phyloP scores from a whole-genome alignment of 495 filamentous ascomycete genomes.

The Penicillium desertorum region DNA sequence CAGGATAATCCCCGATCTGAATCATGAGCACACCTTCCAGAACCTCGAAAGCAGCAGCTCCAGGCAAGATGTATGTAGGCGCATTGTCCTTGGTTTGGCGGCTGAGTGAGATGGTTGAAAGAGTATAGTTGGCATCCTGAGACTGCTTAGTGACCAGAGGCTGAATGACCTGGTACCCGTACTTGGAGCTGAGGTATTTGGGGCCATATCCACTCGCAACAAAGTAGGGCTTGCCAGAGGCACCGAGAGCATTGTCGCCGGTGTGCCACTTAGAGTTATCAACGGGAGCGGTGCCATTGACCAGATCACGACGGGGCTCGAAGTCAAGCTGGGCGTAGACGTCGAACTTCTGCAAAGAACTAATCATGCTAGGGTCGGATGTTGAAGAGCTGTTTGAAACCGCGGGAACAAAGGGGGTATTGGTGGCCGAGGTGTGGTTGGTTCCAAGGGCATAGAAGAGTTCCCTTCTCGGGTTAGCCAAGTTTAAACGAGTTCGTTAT shows the following conservation, averaged over 20 bases:
- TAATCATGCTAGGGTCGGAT: conserved; percentile 18
- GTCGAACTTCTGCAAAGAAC: conserved; percentile 34
- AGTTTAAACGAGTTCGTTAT: neutral
- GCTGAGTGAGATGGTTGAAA: conserved; percentile 37
- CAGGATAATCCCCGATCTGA: conserved; percentile 34
- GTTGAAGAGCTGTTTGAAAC: conserved; percentile 16
- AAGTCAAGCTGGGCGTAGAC: conserved; percentile 43
- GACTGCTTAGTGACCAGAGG: conserved; percentile 41
- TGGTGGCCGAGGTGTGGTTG: conserved; percentile 28
- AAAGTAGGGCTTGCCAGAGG: conserved; percentile 36
- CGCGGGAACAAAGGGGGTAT: conserved; percentile 33
- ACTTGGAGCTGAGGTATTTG: conserved; percentile 36
- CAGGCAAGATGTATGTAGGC: conserved; percentile 21
- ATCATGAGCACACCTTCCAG: conserved; percentile 40
- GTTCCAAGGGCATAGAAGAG: conserved; percentile 39
- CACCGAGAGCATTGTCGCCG: conserved; percentile 29
- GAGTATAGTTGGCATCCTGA: conserved; percentile 38
- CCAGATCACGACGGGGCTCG: conserved; percentile 33
- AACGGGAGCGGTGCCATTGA: conserved; percentile 37
- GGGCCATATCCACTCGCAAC: conserved; percentile 44
- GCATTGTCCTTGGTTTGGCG: conserved; percentile 19
- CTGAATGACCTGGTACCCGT: conserved; percentile 43
- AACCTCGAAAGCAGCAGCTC: conserved; percentile 41
- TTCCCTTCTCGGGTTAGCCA: conserved; percentile 24
- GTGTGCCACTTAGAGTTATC: conserved; percentile 33